Evolutionary conservation across 768 basidiomycete species (phyloP).

Genomic region (Leccinum ochraceum): DNA sequence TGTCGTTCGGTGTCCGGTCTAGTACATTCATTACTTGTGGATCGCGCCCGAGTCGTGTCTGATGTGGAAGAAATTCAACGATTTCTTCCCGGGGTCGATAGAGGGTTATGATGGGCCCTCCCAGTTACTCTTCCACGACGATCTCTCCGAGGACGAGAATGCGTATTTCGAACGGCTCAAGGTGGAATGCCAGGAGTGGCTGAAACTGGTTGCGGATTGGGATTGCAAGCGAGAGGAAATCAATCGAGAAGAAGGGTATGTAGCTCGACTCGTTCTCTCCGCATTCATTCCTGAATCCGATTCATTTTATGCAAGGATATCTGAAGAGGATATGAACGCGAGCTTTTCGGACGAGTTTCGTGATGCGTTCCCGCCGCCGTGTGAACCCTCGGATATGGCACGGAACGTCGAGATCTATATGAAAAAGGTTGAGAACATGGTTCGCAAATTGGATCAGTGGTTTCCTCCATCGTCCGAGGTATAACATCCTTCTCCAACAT

Average conservation of each 20-base stretch:
- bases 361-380: constrained; percentile 22
- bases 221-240: constrained; percentile 16
- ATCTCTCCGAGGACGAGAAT: too few species aligned
- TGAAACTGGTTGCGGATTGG: constrained; percentile 23
- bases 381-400: constrained; percentile 8
- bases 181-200: constrained; percentile 21
- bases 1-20: too few species aligned
- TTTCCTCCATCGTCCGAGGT: constrained; percentile 13
- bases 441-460: constrained; percentile 26
- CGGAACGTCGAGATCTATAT: constrained; percentile 28
- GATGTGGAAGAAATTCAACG: too few species aligned
- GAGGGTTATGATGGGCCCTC: too few species aligned
- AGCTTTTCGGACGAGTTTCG: constrained; percentile 27
- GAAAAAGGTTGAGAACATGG: constrained; percentile 28
- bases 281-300: constrained; percentile 1
- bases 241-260: constrained; percentile 13
- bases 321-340: constrained; percentile 13
- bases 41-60: too few species aligned
- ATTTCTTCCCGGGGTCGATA: too few species aligned
- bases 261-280: neutral
- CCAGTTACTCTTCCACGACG: too few species aligned
- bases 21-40: too few species aligned
- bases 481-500: neutral
- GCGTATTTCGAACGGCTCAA: constrained; percentile 7
- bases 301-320: neutral